Percentiles rank a stretch among this genome's conserved stretches.
Evolutionary conservation across 2,329 filamentous ascomycete genomes (phyloP).

Genomic region (Parafenestella ontariensis): DNA sequence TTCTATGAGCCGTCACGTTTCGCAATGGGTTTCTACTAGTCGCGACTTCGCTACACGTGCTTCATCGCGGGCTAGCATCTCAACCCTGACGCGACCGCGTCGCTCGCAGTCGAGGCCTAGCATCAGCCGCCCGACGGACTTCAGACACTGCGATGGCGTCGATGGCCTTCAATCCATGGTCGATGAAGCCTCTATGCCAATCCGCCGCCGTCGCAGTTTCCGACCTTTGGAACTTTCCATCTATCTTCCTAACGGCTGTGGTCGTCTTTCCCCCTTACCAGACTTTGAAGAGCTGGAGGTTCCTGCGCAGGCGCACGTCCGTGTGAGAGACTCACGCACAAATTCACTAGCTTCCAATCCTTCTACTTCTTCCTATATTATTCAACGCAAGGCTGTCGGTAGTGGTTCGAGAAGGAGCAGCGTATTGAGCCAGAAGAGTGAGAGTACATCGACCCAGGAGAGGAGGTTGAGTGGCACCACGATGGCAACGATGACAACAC

Average conservation of each 20-base stretch:
- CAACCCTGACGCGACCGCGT: slow-evolving; percentile 40
- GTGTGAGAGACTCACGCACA: slow-evolving; percentile 37
- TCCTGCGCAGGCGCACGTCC: slow-evolving; percentile 44
- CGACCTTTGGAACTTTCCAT: slow-evolving; percentile 50
- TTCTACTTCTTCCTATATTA: slow-evolving; percentile 33
- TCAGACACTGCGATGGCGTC: slow-evolving; percentile 43
- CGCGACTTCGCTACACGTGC: slow-evolving; percentile 46
- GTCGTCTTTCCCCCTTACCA: slow-evolving; percentile 48
- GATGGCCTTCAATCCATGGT: slow-evolving; percentile 43
- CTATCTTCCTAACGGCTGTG: slow-evolving; percentile 41
- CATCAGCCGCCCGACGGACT: slow-evolving; percentile 47
- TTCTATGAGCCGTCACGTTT: slow-evolving; percentile 43
- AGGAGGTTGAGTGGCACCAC: slow-evolving; percentile 30
- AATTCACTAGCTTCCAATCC: slow-evolving; percentile 36
- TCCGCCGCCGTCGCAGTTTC: slow-evolving; percentile 45
- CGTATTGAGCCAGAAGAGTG: slow-evolving; percentile 34
- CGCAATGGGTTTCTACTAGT: slow-evolving; percentile 45
- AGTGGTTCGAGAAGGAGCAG: slow-evolving; percentile 39
- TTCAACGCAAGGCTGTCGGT: slow-evolving; percentile 43
- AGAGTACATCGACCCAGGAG: slow-evolving; percentile 21
- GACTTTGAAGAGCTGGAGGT: slow-evolving; percentile 45
- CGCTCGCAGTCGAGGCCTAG: slow-evolving; percentile 44
- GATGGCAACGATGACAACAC: slow-evolving; percentile 29
- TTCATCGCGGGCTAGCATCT: slow-evolving; percentile 43
- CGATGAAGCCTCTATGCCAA: slow-evolving; percentile 38